Conservation (phyloP, 352 stramenopile species). For the Hyaloperonospora brassicae region DNA sequence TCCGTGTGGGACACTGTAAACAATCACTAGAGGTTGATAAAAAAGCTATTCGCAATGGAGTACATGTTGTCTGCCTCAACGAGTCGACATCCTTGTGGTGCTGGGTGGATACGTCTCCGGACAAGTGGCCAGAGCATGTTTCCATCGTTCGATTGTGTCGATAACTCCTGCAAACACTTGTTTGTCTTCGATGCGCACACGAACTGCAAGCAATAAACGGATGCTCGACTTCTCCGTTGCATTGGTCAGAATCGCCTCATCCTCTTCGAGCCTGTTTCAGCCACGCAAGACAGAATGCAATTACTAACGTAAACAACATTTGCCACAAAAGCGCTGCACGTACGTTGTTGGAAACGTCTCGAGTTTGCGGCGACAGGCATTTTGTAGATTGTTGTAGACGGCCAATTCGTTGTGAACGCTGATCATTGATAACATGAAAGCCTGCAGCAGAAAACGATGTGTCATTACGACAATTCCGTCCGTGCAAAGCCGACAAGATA, state of each 20-base stretch:
- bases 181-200: slow-evolving; percentile 46
- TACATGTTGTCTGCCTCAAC: slow-evolving; percentile 5
- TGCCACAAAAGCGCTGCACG: slow-evolving; percentile 4
- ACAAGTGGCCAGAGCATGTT: slow-evolving; percentile 21
- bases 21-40: background rate
- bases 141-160: slow-evolving; percentile 36
- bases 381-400: slow-evolving; percentile 46
- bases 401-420: slow-evolving; percentile 44
- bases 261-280: slow-evolving; percentile 33
- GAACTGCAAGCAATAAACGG: slow-evolving; percentile 29
- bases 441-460: slow-evolving; percentile 12
- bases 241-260: slow-evolving; percentile 27
- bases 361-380: slow-evolving; percentile 35
- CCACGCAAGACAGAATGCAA: background rate
- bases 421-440: slow-evolving; percentile 37
- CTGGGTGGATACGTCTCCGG: slow-evolving; percentile 30
- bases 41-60: slow-evolving; percentile 11
- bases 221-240: slow-evolving; percentile 15
- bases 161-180: slow-evolving; percentile 33
- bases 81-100: slow-evolving; percentile 15
- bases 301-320: background rate
- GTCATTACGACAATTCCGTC: slow-evolving; percentile 2
- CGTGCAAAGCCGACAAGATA: background rate
- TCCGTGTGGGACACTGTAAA: no score
- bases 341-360: slow-evolving; percentile 42